Percentiles rank a stretch among this genome's conserved stretches.
Evolutionary conservation across 805 yeast species (phyloP).

Genomic region (Schwanniomyces polymorphus): DNA sequence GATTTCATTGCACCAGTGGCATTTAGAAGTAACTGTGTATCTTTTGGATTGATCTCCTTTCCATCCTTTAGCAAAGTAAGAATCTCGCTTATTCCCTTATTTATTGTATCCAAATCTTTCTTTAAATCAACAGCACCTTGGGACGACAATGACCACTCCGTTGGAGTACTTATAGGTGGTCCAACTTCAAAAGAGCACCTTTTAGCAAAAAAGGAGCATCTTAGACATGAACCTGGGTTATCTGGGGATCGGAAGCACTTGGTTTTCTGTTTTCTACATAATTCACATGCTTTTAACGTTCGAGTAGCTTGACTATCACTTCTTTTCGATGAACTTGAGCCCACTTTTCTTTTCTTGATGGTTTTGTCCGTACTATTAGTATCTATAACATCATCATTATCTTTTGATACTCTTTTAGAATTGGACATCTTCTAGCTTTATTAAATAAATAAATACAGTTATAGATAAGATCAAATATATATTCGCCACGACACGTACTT

Average conservation of each 20-base stretch:
- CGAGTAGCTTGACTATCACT: slow-evolving; percentile 33
- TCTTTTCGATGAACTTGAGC: slow-evolving; percentile 8
- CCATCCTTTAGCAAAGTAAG: slow-evolving; percentile 21
- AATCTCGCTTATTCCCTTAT: slow-evolving; percentile 35
- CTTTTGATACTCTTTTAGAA: not conserved
- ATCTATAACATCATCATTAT: not conserved
- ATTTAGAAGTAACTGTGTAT: slow-evolving; percentile 24
- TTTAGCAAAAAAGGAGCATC: slow-evolving; percentile 55
- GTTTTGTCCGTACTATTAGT: not conserved
- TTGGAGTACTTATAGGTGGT: slow-evolving; percentile 1
- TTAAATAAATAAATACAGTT: not conserved
- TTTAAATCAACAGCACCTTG: not conserved
- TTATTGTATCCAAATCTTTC: slow-evolving; percentile 29
- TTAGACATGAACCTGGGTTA: slow-evolving; percentile 48
- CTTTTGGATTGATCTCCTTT: slow-evolving; percentile 10
- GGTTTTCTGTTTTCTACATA: slow-evolving; percentile 58
- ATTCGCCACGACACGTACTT: not conserved
- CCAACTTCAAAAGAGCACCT: slow-evolving; percentile 50
- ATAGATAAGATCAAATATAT: not conserved
- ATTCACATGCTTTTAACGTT: slow-evolving; percentile 54
- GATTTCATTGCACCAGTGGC: slow-evolving; percentile 26
- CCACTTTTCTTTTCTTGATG: not conserved
- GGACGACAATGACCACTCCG: not conserved
- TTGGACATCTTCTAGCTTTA: not conserved
- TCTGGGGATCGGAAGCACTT: slow-evolving; percentile 58